Percentiles rank a stretch among this genome's conserved stretches.
These are phyloP conservation scores for Penicillium steckii DNA, from an alignment of 495 filamentous ascomycete genomes.

Conservation along the genomic window DNA sequence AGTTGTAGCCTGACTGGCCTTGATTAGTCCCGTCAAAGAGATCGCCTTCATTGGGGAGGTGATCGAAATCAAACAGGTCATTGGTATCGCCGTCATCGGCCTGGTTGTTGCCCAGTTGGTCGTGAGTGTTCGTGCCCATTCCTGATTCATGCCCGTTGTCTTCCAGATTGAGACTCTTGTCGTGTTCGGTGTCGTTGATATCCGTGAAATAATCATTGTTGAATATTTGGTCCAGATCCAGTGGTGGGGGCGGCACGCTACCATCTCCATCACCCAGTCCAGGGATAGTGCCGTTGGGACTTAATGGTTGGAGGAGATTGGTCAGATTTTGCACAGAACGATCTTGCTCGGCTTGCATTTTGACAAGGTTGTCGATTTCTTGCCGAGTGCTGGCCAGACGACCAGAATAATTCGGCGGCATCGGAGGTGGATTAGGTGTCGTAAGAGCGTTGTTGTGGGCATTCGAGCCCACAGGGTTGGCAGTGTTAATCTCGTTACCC, in stretches of 20 bases:
- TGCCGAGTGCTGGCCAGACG: conserved; percentile 62
- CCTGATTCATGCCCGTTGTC: conserved; percentile 19
- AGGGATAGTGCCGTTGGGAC: conserved; percentile 76
- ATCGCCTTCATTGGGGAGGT: conserved; percentile 37
- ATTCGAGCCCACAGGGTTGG: conserved; percentile 24
- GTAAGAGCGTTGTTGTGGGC: conserved; percentile 55
- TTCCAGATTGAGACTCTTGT: conserved; percentile 23
- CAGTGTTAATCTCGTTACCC: conserved; percentile 49
- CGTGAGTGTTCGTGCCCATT: conserved; percentile 8
- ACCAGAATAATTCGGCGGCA: conserved; percentile 52
- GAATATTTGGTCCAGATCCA: conserved; percentile 71
- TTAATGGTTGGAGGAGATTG: conserved; percentile 70
- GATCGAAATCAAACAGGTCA: conserved; percentile 44
- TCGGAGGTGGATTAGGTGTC: conserved; percentile 56
- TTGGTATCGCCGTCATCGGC: conserved; percentile 30
- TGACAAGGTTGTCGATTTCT: conserved; percentile 71
- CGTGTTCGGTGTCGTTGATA: conserved; percentile 32
- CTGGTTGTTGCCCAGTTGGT: conserved; percentile 6
- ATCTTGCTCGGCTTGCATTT: conserved; percentile 71
- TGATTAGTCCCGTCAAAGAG: conserved; percentile 35
- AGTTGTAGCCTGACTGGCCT: conserved; percentile 26
- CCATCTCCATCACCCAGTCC: conserved; percentile 56
- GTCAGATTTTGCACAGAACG: conserved; percentile 68
- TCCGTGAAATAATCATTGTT: conserved; percentile 62
- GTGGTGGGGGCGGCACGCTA: conserved; percentile 35